These are phyloP conservation scores for Phytophthora quininea DNA, from an alignment of 352 stramenopile species.

Conservation along the genomic window DNA sequence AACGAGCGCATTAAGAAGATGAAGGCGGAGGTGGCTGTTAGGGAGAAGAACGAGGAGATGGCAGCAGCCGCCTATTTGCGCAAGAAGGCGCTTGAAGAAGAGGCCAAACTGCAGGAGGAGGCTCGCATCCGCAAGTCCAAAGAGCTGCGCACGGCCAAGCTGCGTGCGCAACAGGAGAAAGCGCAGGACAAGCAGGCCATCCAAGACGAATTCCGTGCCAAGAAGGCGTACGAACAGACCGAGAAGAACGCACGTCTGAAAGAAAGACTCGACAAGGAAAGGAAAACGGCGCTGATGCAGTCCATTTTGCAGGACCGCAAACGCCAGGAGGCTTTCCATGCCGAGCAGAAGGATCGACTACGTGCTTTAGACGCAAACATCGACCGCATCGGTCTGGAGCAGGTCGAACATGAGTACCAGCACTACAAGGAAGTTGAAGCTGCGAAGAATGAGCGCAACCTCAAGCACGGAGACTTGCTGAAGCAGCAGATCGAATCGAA, in stretches of 20 bases:
- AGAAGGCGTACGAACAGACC: conserved; percentile 71
- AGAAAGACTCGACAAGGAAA: conserved; percentile 55
- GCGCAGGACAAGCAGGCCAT: conserved; percentile 75
- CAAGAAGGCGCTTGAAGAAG: conserved; percentile 75
- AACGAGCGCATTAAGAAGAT: conserved; percentile 74
- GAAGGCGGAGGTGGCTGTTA: conserved; percentile 53
- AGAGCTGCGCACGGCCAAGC: conserved; percentile 74
- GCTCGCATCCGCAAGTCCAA: conserved; percentile 70
- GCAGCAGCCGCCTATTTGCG: conserved; percentile 65
- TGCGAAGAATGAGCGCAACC: conserved; percentile 39
- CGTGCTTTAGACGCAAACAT: conserved; percentile 48
- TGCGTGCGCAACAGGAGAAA: conserved; percentile 82
- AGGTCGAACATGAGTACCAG: conserved; percentile 52
- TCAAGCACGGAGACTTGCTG: conserved; percentile 46
- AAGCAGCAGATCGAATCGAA: conserved; percentile 70
- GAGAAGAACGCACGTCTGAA: conserved; percentile 64
- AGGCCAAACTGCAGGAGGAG: conserved; percentile 69
- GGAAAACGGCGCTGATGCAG: conserved; percentile 46
- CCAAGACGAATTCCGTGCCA: conserved; percentile 75
- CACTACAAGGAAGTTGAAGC: conserved; percentile 37
- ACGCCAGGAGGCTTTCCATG: conserved; percentile 59
- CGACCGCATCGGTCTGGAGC: conserved; percentile 46
- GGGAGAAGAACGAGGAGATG: conserved; percentile 74
- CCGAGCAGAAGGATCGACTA: conserved; percentile 45
- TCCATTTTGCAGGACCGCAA: conserved; percentile 62